These are phyloP conservation scores for Bothriochloa decipiens DNA, from an alignment of 176 grass and related monocot species.

Conservation along the genomic window DNA sequence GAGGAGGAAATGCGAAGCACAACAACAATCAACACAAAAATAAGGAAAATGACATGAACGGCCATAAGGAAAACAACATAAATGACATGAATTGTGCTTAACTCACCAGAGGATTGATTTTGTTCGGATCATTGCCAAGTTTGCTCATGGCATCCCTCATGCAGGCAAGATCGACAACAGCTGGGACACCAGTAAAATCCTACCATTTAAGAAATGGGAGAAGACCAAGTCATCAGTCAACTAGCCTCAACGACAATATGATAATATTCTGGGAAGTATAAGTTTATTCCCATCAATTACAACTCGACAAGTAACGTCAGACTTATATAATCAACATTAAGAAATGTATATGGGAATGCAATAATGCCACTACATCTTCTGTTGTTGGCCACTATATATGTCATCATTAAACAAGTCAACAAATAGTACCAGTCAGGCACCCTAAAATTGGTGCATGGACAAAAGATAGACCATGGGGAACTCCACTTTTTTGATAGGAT, in stretches of 20 bases:
- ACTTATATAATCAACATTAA: conserved; percentile 27
- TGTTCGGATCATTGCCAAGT: conserved; percentile 78
- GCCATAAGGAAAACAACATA: background rate
- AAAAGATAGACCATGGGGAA: conserved; percentile 17
- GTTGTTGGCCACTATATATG: background rate
- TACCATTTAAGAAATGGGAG: conserved; percentile 33
- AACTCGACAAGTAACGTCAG: conserved; percentile 1
- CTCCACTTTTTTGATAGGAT: conserved; percentile 48
- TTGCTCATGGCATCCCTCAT: conserved; percentile 98
- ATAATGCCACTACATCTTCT: conserved; percentile 32
- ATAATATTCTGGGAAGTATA: conserved; percentile 9
- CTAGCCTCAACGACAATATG: background rate
- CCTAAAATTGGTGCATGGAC: background rate
- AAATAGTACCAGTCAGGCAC: conserved; percentile 37
- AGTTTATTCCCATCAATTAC: background rate
- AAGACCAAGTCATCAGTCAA: conserved; percentile 4
- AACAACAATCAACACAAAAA: conserved; percentile 2
- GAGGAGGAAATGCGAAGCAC: background rate
- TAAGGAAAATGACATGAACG: background rate
- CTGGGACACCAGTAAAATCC: conserved; percentile 98
- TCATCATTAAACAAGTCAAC: conserved; percentile 35
- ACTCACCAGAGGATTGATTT: conserved; percentile 98
- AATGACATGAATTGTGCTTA: background rate
- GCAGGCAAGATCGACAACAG: conserved; percentile 95
- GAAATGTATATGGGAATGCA: background rate